A percentile compares a stretch with the other conserved stretches of the same genome.
These are phyloP conservation scores for Phytophthora citricola DNA, from an alignment of 352 stramenopile species.

Conservation along the genomic window DNA sequence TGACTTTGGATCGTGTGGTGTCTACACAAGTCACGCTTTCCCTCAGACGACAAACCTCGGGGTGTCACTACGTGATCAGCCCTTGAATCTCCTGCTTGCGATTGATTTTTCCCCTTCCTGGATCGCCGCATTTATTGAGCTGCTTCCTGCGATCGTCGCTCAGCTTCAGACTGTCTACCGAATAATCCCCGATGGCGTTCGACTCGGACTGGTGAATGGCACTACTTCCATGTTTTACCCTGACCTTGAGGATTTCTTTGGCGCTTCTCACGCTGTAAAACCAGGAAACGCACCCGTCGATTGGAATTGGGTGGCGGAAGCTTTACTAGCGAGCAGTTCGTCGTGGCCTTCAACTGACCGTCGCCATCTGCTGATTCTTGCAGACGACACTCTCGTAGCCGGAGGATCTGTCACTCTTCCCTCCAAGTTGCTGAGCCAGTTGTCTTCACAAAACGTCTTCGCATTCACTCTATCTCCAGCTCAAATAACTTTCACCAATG, in stretches of 20 bases:
- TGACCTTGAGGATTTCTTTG: slow-evolving; percentile 28
- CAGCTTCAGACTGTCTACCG: slow-evolving; percentile 46
- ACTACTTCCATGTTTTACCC: slow-evolving; percentile 28
- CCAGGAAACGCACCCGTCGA: slow-evolving; percentile 4
- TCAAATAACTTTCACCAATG: slow-evolving; percentile 12
- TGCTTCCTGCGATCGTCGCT: slow-evolving; percentile 49
- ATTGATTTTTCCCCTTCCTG: slow-evolving; percentile 41
- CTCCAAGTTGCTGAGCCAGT: slow-evolving; percentile 14
- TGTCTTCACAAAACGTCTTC: slow-evolving; percentile 38
- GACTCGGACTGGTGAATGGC: slow-evolving; percentile 38
- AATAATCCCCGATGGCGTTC: slow-evolving; percentile 27
- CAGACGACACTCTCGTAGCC: slow-evolving; percentile 17
- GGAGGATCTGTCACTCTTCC: slow-evolving; percentile 14
- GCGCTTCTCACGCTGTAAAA: slow-evolving; percentile 15
- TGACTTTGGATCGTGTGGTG: slow-evolving; percentile 45
- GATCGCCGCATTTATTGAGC: slow-evolving; percentile 23
- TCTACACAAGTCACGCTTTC: slow-evolving; percentile 41
- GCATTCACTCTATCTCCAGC: slow-evolving; percentile 36
- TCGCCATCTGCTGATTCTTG: slow-evolving; percentile 30
- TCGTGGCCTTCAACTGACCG: slow-evolving; percentile 41
- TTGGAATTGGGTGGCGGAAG: slow-evolving; percentile 29
- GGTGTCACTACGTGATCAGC: slow-evolving; percentile 37
- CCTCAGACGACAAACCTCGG: slow-evolving; percentile 22
- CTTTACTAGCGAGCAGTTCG: slow-evolving; percentile 10
- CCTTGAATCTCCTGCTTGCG: slow-evolving; percentile 56